phyloP scores from a whole-genome alignment of 2,329 filamentous ascomycete species.

The Bertia moriformis region DNA sequence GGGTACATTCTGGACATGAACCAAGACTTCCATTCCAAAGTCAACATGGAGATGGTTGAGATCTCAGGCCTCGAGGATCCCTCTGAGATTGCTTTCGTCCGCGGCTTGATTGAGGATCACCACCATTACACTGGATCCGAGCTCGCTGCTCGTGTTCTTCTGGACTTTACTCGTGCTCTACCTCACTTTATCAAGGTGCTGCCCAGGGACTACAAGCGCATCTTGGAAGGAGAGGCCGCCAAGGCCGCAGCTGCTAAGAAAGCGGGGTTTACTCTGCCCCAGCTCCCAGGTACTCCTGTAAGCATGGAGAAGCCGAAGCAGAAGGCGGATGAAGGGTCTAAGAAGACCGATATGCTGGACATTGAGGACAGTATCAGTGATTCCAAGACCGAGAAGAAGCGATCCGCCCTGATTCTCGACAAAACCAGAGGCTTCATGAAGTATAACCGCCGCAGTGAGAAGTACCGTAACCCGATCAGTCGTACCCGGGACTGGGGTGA shows the following conservation, averaged over 20 bases:
- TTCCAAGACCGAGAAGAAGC: slow-evolving; percentile 73
- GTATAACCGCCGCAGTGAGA: slow-evolving; percentile 82
- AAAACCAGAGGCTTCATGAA: slow-evolving; percentile 98
- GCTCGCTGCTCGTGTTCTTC: slow-evolving; percentile 75
- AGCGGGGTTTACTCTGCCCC: slow-evolving; percentile 66
- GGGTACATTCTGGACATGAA: slow-evolving; percentile 85
- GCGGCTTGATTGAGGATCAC: slow-evolving; percentile 86
- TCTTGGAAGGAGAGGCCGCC: slow-evolving; percentile 69
- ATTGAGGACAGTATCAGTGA: slow-evolving; percentile 81
- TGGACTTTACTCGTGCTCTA: slow-evolving; percentile 89
- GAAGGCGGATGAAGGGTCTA: slow-evolving; percentile 49
- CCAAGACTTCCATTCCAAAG: slow-evolving; percentile 78
- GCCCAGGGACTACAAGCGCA: slow-evolving; percentile 90
- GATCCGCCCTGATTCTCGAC: slow-evolving; percentile 80
- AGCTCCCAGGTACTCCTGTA: slow-evolving; percentile 52
- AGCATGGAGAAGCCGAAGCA: slow-evolving; percentile 37
- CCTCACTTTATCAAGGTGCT: slow-evolving; percentile 86
- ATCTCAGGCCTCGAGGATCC: slow-evolving; percentile 72
- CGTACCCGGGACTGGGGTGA: slow-evolving; percentile 89
- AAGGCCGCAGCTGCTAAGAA: slow-evolving; percentile 78
- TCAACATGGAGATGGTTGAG: slow-evolving; percentile 97
- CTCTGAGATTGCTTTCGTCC: slow-evolving; percentile 75
- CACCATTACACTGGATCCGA: slow-evolving; percentile 97
- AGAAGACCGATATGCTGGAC: slow-evolving; percentile 50
- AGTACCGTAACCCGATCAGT: slow-evolving; percentile 74